Conservation (phyloP, 2,329 filamentous ascomycete species). For the Paracorniculantispora psalliotae region DNA sequence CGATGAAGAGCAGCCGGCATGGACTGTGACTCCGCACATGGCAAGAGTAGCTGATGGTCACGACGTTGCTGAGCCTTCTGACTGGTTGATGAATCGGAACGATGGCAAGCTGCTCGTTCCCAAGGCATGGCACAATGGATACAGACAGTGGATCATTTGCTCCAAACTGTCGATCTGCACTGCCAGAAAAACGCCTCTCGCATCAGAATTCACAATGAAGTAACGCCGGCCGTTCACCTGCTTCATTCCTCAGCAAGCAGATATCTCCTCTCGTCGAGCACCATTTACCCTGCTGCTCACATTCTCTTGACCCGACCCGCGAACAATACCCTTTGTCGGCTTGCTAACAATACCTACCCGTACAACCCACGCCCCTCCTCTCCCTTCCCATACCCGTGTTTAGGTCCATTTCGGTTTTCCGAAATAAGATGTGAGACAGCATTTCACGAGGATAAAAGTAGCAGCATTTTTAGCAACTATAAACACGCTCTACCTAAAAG, state of each 20-base stretch:
- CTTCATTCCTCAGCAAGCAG: neutral
- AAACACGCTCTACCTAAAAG: neutral
- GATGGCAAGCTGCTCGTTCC: neutral
- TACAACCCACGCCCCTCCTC: no score
- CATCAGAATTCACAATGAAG: neutral
- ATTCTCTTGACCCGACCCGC: no score
- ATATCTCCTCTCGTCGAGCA: neutral
- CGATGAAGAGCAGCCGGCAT: neutral
- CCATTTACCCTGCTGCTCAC: no score
- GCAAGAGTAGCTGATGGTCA: no score
- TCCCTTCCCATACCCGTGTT: no score
- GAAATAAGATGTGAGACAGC: neutral
- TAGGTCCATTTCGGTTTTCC: no score
- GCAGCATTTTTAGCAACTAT: neutral
- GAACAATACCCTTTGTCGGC: no score
- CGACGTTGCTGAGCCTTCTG: neutral
- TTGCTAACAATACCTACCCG: no score
- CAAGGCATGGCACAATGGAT: neutral
- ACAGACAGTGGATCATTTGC: neutral
- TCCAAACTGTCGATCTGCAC: neutral
- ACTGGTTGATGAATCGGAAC: neutral
- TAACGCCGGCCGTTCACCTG: neutral
- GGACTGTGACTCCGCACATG: neutral
- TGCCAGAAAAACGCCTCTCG: neutral
- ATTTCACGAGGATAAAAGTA: neutral